A percentile compares a stretch with the other conserved stretches of the same genome.
Conservation (phyloP, 352 stramenopile genomes). For the Albugo candida region DNA sequence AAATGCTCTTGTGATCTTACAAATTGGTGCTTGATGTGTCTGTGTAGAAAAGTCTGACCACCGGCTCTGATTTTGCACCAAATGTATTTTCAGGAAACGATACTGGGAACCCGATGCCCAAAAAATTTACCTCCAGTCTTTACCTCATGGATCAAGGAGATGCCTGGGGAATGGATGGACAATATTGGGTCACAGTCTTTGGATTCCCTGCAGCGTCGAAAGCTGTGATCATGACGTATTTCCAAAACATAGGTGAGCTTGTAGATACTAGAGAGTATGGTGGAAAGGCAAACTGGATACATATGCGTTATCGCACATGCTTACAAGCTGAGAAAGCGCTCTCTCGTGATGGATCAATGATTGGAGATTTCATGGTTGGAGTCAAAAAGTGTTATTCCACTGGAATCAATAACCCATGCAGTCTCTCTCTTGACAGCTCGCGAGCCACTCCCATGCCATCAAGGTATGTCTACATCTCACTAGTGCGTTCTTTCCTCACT, state of each 20-base stretch:
- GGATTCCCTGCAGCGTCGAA: constrained; percentile 43
- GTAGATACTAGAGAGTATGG: constrained; percentile 10
- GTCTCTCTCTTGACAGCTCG: constrained; percentile 26
- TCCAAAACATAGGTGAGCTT: constrained; percentile 54
- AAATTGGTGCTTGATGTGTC: not conserved
- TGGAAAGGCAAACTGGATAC: constrained; percentile 54
- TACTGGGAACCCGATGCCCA: not conserved
- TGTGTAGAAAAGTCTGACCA: not conserved
- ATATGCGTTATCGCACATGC: constrained; percentile 56
- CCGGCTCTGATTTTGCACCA: not conserved
- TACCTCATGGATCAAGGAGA: constrained; percentile 37
- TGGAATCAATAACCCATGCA: constrained; percentile 26
- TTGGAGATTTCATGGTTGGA: constrained; percentile 61
- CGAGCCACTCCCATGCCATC: constrained; percentile 8
- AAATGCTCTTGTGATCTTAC: not conserved
- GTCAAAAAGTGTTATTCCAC: constrained; percentile 61
- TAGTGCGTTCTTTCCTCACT: no score
- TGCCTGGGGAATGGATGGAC: constrained; percentile 56
- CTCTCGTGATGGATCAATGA: constrained; percentile 36
- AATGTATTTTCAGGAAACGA: not conserved
- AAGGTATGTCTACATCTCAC: no score
- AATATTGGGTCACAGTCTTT: constrained; percentile 74
- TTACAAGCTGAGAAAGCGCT: constrained; percentile 67
- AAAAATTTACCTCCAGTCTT: constrained; percentile 6
- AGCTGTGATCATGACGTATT: constrained; percentile 51